Percentiles rank a stretch among this genome's conserved stretches.
Evolutionary conservation across 202 grass and related monocot species (phyloP).

Genomic region (Panicum hallii): DNA sequence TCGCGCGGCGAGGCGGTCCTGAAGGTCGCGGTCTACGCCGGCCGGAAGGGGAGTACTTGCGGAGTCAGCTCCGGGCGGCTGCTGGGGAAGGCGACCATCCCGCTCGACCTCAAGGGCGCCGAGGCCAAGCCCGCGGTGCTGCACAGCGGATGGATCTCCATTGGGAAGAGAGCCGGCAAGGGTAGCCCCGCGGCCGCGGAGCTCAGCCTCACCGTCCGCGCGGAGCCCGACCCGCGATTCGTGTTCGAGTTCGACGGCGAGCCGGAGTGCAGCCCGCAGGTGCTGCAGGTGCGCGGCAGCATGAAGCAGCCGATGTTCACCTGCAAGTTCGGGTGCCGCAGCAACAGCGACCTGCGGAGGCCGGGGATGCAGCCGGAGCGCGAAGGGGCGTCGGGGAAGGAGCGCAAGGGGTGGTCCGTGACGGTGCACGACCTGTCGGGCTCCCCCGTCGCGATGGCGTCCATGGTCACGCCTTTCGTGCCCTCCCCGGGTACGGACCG

Average conservation of each 20-base stretch:
- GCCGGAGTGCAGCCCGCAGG: conserved; percentile 97
- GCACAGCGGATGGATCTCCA: conserved; percentile 79
- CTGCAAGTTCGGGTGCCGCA: conserved; percentile 94
- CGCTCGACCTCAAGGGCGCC: conserved; percentile 76
- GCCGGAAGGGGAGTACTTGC: conserved; percentile 70
- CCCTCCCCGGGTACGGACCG: conserved; percentile 79
- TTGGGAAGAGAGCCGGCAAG: conserved; percentile 64
- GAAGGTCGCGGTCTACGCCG: conserved; percentile 82
- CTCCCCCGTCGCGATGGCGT: conserved; percentile 87
- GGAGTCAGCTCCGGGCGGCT: conserved; percentile 74
- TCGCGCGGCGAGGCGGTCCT: conserved; percentile 46
- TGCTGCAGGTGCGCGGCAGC: conserved; percentile 73
- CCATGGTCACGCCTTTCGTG: conserved; percentile 96
- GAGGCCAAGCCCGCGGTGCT: conserved; percentile 68
- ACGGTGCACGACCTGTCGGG: conserved; percentile 98
- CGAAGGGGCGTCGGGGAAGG: conserved; percentile 51
- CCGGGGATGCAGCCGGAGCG: conserved; percentile 62
- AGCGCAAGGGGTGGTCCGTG: conserved; percentile 96
- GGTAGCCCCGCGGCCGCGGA: conserved; percentile 42
- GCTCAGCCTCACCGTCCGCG: conserved; percentile 77
- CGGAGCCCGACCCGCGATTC: conserved; percentile 83
- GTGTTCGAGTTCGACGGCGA: conserved; percentile 97
- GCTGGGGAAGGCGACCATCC: conserved; percentile 76
- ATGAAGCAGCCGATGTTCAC: conserved; percentile 98
- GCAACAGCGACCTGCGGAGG: conserved; percentile 73